Percentiles rank a stretch among this genome's conserved stretches.
These are phyloP conservation scores for Metschnikowia shivogae DNA, from an alignment of 805 yeast species.

Conservation along the genomic window DNA sequence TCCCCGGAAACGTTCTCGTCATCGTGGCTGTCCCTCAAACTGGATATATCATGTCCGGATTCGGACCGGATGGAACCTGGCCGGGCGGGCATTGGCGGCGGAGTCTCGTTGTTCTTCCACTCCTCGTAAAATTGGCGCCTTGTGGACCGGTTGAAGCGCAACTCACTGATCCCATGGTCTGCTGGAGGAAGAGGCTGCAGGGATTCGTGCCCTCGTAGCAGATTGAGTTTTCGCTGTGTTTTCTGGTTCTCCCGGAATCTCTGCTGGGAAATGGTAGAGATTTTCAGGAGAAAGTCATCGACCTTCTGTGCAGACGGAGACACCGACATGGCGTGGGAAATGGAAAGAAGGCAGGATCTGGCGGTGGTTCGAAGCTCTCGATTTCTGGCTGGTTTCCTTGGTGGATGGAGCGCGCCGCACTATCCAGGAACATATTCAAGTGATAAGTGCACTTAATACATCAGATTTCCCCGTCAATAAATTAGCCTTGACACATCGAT, in stretches of 20 bases:
- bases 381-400: not conserved
- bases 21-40: too few relatives aligned
- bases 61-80: not conserved
- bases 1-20: not conserved
- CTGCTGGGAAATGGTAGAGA: constrained; percentile 36
- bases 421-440: too few relatives aligned
- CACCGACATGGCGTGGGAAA: constrained; percentile 5
- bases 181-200: not conserved
- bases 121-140: constrained; percentile 5
- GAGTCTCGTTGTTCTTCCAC: constrained; percentile 12
- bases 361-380: too few relatives aligned
- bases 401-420: too few relatives aligned
- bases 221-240: constrained; percentile 31
- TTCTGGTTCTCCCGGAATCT: constrained; percentile 32
- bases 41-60: not conserved
- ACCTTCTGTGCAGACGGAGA: constrained; percentile 33
- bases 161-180: constrained; percentile 11
- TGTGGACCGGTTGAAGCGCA: constrained; percentile 18
- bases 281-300: constrained; percentile 33
- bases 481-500: too few relatives aligned
- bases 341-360: not conserved
- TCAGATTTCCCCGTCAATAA: too few relatives aligned
- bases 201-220: constrained; percentile 16
- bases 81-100: constrained; percentile 15
- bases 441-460: too few relatives aligned